phyloP scores from a whole-genome alignment of 257 asterid genomes.

The Solanum pimpinellifolium region DNA sequence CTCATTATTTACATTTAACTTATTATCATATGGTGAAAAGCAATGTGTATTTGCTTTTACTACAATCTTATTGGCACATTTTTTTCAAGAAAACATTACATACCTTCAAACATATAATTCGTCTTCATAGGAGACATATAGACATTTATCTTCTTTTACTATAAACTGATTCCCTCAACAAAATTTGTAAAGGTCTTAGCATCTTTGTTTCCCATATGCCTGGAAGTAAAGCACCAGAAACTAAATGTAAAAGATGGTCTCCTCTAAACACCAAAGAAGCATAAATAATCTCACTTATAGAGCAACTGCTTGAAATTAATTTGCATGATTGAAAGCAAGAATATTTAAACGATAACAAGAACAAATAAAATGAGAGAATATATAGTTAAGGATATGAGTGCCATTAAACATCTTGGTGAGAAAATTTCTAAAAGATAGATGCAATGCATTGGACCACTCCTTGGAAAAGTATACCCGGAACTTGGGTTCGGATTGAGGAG shows the following conservation, averaged over 20 bases:
- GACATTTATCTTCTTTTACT: not conserved
- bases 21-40: not conserved
- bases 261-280: not conserved
- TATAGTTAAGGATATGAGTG: slow-evolving; percentile 72
- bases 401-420: slow-evolving; percentile 72
- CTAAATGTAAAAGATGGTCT: not conserved
- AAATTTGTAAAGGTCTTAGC: not conserved
- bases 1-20: not conserved
- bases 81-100: not conserved
- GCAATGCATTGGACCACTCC: slow-evolving; percentile 79
- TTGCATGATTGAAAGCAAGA: not conserved
- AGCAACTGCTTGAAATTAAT: not conserved
- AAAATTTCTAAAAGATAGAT: slow-evolving; percentile 66
- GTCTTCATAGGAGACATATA: not conserved
- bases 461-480: slow-evolving; percentile 73
- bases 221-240: not conserved
- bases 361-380: slow-evolving; percentile 6
- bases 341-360: not conserved
- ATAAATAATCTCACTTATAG: not conserved
- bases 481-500: slow-evolving; percentile 72
- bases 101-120: not conserved
- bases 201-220: not conserved
- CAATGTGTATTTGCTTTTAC: not conserved
- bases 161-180: not conserved
- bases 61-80: not conserved